Conservation (phyloP, 2,329 filamentous ascomycete species). For the Scedosporium boydii region DNA sequence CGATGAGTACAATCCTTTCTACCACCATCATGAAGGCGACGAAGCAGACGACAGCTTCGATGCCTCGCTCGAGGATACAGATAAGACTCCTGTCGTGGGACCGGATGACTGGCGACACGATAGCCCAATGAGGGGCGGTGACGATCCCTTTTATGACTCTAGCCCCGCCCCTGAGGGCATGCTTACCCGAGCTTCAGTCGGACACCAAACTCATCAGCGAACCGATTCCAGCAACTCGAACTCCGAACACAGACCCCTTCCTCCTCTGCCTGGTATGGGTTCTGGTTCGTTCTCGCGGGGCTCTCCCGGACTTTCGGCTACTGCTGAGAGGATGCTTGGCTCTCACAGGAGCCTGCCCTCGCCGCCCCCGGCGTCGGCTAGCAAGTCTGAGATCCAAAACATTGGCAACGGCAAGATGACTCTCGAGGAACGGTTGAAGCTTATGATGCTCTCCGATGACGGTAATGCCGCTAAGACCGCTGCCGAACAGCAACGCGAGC, state of each 20-base stretch:
- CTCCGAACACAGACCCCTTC: conserved; percentile 73
- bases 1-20: conserved; percentile 57
- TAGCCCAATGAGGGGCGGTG: conserved; percentile 33
- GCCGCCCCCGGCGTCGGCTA: conserved; percentile 59
- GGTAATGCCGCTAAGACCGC: conserved; percentile 41
- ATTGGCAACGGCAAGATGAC: conserved; percentile 70
- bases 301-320: conserved; percentile 47
- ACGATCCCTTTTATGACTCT: conserved; percentile 58
- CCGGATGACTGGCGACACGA: conserved; percentile 91
- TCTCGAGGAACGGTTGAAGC: conserved; percentile 72
- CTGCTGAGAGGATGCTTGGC: conserved; percentile 61
- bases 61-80: conserved; percentile 86
- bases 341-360: conserved; percentile 61
- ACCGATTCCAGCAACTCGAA: conserved; percentile 70
- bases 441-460: conserved; percentile 80
- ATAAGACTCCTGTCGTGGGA: conserved; percentile 95
- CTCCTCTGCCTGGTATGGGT: conserved; percentile 62
- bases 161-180: conserved; percentile 55
- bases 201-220: conserved; percentile 48
- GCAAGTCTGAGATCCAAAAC: conserved; percentile 69
- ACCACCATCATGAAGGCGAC: conserved; percentile 24
- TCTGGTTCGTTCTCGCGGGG: conserved; percentile 70
- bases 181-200: conserved; percentile 30
- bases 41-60: conserved; percentile 82
- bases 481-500: conserved; percentile 57